These are phyloP conservation scores for Dryadomyces quercivorus DNA, from an alignment of 2,329 filamentous ascomycete species.

Conservation along the genomic window DNA sequence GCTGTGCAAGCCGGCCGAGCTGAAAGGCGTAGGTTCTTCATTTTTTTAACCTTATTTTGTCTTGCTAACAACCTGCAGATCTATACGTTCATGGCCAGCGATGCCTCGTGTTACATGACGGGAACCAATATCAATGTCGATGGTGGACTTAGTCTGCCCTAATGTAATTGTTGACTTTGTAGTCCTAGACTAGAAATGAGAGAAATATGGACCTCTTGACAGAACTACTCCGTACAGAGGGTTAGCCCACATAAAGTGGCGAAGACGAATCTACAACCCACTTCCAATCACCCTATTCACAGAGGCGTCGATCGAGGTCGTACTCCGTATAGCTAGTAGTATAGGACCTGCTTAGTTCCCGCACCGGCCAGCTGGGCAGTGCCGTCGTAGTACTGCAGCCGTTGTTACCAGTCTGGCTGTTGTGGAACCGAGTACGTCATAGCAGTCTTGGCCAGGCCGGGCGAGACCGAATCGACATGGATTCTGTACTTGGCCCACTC, in stretches of 20 bases:
- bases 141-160: not conserved
- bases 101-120: constrained; percentile 32
- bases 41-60: too few relatives aligned
- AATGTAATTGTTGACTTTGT: not conserved
- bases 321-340: not conserved
- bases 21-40: constrained; percentile 33
- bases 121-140: not conserved
- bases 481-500: constrained; percentile 1
- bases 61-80: too few relatives aligned
- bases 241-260: too few relatives aligned
- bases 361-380: not conserved
- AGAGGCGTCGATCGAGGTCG: not conserved
- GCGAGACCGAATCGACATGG: not conserved
- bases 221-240: too few relatives aligned
- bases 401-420: not conserved
- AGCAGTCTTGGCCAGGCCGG: not conserved
- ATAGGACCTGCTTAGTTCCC: too few relatives aligned
- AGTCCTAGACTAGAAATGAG: too few relatives aligned
- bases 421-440: constrained; percentile 1
- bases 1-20: constrained; percentile 43
- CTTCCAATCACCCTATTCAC: constrained; percentile 7
- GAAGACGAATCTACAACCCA: too few relatives aligned
- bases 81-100: constrained; percentile 46
- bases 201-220: too few relatives aligned
- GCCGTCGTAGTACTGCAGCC: not conserved